A percentile compares a stretch with the other conserved stretches of the same genome.
phyloP scores from a whole-genome alignment of 2,329 filamentous ascomycete genomes.

The Pseudogymnoascus sp. region DNA sequence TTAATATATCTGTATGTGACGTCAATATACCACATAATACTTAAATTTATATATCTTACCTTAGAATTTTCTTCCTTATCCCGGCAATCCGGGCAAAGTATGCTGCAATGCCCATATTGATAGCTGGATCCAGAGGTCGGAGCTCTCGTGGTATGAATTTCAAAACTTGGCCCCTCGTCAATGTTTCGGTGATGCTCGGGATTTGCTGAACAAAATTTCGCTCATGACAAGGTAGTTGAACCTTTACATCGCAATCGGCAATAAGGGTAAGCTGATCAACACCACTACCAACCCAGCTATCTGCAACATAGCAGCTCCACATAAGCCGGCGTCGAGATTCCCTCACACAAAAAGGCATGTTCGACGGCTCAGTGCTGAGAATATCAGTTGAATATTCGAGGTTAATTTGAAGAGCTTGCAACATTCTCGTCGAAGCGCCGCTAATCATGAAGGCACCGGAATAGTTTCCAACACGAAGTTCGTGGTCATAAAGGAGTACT shows the following conservation, averaged over 20 bases:
- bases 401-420: constrained; percentile 29
- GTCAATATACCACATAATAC: neutral
- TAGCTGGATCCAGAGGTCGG: neutral
- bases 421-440: constrained; percentile 26
- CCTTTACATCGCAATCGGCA: constrained; percentile 26
- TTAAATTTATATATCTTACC: neutral
- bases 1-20: constrained; percentile 33
- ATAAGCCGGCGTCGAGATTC: constrained; percentile 27
- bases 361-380: constrained; percentile 20
- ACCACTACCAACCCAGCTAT: constrained; percentile 26
- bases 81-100: constrained; percentile 5
- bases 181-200: constrained; percentile 26
- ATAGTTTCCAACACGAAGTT: constrained; percentile 27
- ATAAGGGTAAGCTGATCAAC: constrained; percentile 28
- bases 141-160: constrained; percentile 11
- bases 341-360: constrained; percentile 17
- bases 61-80: constrained; percentile 8
- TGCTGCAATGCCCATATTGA: neutral
- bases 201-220: constrained; percentile 26
- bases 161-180: constrained; percentile 20
- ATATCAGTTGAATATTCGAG: constrained; percentile 28
- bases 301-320: constrained; percentile 29
- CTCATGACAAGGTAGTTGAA: constrained; percentile 24
- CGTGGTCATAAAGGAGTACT: constrained; percentile 28
- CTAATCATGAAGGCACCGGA: constrained; percentile 29